phyloP scores from a whole-genome alignment of 805 yeast genomes.

The Peterozyma xylosa region DNA sequence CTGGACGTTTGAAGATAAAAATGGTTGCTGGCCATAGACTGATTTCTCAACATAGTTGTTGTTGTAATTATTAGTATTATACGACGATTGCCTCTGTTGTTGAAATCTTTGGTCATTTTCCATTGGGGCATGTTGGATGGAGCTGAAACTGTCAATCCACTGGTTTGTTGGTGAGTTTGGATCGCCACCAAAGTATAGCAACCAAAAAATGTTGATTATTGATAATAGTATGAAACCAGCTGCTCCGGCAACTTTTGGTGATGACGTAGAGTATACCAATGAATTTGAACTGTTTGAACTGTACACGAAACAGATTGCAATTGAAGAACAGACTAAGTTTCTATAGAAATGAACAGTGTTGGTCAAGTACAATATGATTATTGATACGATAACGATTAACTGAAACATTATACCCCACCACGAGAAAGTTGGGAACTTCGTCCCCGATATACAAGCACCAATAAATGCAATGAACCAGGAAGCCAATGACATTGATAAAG shows the following conservation, averaged over 20 bases:
- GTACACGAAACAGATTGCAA: constrained; percentile 74
- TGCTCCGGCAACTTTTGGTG: constrained; percentile 76
- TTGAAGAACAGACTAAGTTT: constrained; percentile 43
- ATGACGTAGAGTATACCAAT: constrained; percentile 59
- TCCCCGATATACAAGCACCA: constrained; percentile 33
- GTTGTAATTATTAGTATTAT: constrained; percentile 18
- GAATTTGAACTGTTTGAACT: constrained; percentile 78
- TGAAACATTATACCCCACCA: constrained; percentile 97
- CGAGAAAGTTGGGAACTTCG: constrained; percentile 66
- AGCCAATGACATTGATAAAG: constrained; percentile 63
- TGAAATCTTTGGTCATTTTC: neutral
- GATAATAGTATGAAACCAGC: constrained; percentile 86
- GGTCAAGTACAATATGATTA: constrained; percentile 44
- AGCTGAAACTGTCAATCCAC: constrained; percentile 48
- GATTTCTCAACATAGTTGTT: constrained; percentile 18
- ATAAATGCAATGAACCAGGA: constrained; percentile 86
- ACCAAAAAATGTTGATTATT: constrained; percentile 79
- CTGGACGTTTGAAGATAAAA: constrained; percentile 36
- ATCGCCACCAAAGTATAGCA: constrained; percentile 84
- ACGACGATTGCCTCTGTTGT: constrained; percentile 13
- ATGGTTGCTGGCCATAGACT: constrained; percentile 7
- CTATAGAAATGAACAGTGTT: constrained; percentile 68
- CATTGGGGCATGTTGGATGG: constrained; percentile 1
- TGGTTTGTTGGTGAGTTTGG: constrained; percentile 82
- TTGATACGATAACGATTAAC: constrained; percentile 46